A percentile compares a stretch with the other conserved stretches of the same genome.
Conservation (phyloP, 768 basidiomycete species). For the Pisolithus tinctorius region DNA sequence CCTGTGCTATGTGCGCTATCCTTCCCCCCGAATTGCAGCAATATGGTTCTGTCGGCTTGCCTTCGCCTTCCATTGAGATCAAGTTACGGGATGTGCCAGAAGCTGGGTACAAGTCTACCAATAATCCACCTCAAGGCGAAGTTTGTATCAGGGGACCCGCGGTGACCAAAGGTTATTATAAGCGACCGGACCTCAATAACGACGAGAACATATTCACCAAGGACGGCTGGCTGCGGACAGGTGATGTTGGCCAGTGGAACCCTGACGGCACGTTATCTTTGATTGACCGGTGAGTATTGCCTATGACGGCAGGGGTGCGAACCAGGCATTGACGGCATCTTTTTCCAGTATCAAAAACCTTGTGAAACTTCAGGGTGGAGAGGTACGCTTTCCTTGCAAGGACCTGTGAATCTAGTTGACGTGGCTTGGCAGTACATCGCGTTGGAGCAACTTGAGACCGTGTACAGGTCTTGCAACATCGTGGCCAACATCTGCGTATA, state of each 20-base stretch:
- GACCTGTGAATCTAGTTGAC: neutral
- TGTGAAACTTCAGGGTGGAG: conserved; percentile 77
- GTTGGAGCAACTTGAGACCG: conserved; percentile 80
- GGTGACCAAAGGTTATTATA: conserved; percentile 87
- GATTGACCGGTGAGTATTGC: conserved; percentile 71
- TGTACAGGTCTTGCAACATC: conserved; percentile 78
- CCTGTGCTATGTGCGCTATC: conserved; percentile 84
- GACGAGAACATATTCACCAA: conserved; percentile 79
- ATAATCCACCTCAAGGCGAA: conserved; percentile 75
- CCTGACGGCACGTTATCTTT: conserved; percentile 80
- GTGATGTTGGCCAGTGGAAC: conserved; percentile 95
- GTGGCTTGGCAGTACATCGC: conserved; percentile 65
- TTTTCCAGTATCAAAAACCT: conserved; percentile 74
- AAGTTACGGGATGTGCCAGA: conserved; percentile 80
- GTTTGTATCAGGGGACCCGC: conserved; percentile 83
- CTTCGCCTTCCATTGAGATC: conserved; percentile 82
- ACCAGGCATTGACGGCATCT: neutral
- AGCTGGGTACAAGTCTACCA: conserved; percentile 75
- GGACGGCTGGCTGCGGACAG: conserved; percentile 92
- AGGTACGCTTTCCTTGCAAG: conserved; percentile 35
- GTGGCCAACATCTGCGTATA: conserved; percentile 81
- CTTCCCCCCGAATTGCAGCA: conserved; percentile 79
- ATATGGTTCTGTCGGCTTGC: conserved; percentile 76
- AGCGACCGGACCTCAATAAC: conserved; percentile 81
- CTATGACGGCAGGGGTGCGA: neutral